Base-by-base conservation (phyloP, 257 asterid species). In the Henckelia pumila region DNA sequence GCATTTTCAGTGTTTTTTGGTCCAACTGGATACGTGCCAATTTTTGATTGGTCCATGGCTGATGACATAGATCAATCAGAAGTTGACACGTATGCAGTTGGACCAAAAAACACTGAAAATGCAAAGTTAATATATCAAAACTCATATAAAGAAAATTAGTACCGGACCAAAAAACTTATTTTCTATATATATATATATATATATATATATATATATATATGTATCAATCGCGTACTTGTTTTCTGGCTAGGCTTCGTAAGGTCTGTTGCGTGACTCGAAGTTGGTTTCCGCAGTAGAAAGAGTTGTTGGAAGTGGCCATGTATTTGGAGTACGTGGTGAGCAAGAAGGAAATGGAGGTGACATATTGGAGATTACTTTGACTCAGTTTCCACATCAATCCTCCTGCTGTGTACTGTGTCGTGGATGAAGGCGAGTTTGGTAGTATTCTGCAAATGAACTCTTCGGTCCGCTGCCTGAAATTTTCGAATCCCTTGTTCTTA, bases 261-360 rank as follows among this genome's bases (percentile, higher is more conserved):
- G 79, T 79, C 5, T 7, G 74, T 6, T 83, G 59, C 4, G 85
- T 78, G 58, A 87, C 84, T 0, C 64, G 4, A 3, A 81, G 70
- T 40, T 40, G 50, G 55, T 49, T 77, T 3, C 95, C 96, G 32
- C 96, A 87, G 50, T 67, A 81, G 80, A 92, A 87, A 19, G 82
- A 76, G 53, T 76, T 75, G 20, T 74, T 83, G 3, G 82, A 62
- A 56, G 76, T 11, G 3, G 98, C 88, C 96, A 92, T 89, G 78
- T 89, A 92, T 52, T 92, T 92, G 40, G 96, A 78, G 66, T 92
- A 92, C 19, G 97, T 92, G 0, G 96, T 85, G 1, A 89, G 85
- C 80, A 92, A 74, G 81, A 75, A 83, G 1, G 93, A 81, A 56
- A 84, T 89, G 21, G 96, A 77, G 64, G 96, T 89, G 13, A 87